Evolutionary conservation across 2,329 filamentous ascomycete species (phyloP).

Genomic region (Xylaria sp.): DNA sequence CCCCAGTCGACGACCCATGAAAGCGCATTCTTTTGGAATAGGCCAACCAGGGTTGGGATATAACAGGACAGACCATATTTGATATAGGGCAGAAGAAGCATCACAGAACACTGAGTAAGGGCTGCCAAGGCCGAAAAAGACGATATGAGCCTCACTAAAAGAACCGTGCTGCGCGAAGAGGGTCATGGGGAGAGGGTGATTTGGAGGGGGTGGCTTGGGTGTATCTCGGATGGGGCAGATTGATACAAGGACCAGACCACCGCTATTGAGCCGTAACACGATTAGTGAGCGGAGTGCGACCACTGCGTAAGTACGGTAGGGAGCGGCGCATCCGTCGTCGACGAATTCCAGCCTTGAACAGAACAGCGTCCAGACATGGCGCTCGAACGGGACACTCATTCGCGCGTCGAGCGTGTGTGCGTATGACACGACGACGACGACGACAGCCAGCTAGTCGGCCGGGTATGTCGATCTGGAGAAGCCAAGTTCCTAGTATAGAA

Average conservation of each 20-base stretch:
- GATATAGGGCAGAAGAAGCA: slow-evolving; percentile 38
- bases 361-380: slow-evolving; percentile 26
- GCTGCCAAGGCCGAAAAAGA: slow-evolving; percentile 26
- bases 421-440: slow-evolving; percentile 42
- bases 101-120: slow-evolving; percentile 25
- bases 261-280: slow-evolving; percentile 11
- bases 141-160: slow-evolving; percentile 27
- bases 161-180: slow-evolving; percentile 21
- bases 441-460: slow-evolving; percentile 34
- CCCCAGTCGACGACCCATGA: slow-evolving; percentile 41
- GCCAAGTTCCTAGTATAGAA: slow-evolving; percentile 35
- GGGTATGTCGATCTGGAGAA: slow-evolving; percentile 45
- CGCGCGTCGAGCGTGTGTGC: slow-evolving; percentile 28
- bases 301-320: neutral
- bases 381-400: slow-evolving; percentile 20
- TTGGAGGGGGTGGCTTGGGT: slow-evolving; percentile 46
- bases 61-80: slow-evolving; percentile 41
- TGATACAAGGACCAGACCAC: slow-evolving; percentile 19
- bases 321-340: slow-evolving; percentile 1
- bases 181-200: slow-evolving; percentile 18
- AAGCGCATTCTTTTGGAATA: slow-evolving; percentile 41
- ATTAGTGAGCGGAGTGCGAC: slow-evolving; percentile 13
- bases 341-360: slow-evolving; percentile 17
- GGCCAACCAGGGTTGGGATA: slow-evolving; percentile 38
- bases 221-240: slow-evolving; percentile 19